Percentiles rank a stretch among this genome's conserved stretches.
Conservation (phyloP, 371 early-diverging fungal species). For the Coemansia sp. region DNA sequence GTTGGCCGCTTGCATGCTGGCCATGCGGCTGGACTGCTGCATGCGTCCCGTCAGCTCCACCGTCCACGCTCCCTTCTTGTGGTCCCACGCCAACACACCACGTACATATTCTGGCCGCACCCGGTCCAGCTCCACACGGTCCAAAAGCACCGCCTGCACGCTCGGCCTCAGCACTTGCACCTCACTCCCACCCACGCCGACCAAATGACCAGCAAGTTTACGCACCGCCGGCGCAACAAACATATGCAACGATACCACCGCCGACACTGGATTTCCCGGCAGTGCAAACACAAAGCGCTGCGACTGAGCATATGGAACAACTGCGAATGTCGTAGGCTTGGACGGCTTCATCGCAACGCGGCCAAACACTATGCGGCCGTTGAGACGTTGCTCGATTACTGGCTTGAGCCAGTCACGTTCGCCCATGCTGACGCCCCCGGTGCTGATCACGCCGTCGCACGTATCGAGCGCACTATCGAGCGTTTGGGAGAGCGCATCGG, state of each 20-base stretch:
- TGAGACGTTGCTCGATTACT: slow-evolving; percentile 70
- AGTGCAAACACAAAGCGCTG: slow-evolving; percentile 75
- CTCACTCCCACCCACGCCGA: slow-evolving; percentile 48
- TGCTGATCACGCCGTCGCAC: slow-evolving; percentile 79
- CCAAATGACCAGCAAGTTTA: slow-evolving; percentile 63
- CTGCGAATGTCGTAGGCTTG: slow-evolving; percentile 92
- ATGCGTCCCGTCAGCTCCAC: slow-evolving; percentile 44
- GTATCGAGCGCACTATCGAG: slow-evolving; percentile 58
- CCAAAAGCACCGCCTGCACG: slow-evolving; percentile 56
- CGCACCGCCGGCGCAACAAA: slow-evolving; percentile 85
- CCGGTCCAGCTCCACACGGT: slow-evolving; percentile 66
- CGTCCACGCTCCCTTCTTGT: slow-evolving; percentile 16
- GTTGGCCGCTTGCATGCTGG: slow-evolving; percentile 78
- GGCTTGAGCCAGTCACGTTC: slow-evolving; percentile 88
- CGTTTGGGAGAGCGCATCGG: slow-evolving; percentile 56
- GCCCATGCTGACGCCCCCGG: slow-evolving; percentile 96
- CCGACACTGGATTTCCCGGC: slow-evolving; percentile 93
- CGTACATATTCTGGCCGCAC: slow-evolving; percentile 84
- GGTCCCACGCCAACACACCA: slow-evolving; percentile 54
- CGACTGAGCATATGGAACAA: slow-evolving; percentile 49
- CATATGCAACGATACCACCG: slow-evolving; percentile 80
- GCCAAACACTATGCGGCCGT: slow-evolving; percentile 81
- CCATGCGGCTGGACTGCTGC: slow-evolving; percentile 79
- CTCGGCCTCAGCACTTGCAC: slow-evolving; percentile 57
- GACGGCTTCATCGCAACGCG: slow-evolving; percentile 91